Evolutionary conservation across 768 basidiomycete genomes (phyloP).

Genomic region (Suillus subaureus): DNA sequence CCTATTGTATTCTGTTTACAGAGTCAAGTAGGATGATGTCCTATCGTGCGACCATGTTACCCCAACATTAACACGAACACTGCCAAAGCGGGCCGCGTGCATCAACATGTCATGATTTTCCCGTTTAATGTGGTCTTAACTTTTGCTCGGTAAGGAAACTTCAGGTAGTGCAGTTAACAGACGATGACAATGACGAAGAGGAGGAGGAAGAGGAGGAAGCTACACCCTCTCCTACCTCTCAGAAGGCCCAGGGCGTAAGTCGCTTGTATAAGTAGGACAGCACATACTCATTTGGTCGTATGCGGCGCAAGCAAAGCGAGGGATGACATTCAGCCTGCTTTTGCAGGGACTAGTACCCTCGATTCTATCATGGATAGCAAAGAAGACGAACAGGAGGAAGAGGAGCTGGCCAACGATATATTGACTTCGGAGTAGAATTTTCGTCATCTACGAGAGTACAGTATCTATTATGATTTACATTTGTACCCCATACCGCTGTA

Average conservation of each 20-base stretch:
- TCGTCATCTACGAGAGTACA: not conserved
- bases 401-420: conserved; percentile 48
- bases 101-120: conserved; percentile 24
- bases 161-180: conserved; percentile 26
- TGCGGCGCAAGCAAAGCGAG: conserved; percentile 21
- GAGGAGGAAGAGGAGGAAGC: conserved; percentile 46
- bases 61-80: conserved; percentile 45
- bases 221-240: conserved; percentile 35
- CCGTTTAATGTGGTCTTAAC: not conserved
- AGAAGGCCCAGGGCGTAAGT: conserved; percentile 16
- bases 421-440: conserved; percentile 30
- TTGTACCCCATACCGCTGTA: not conserved
- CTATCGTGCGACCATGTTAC: conserved; percentile 29
- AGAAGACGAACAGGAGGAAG: conserved; percentile 46
- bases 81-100: conserved; percentile 65
- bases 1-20: too few species aligned
- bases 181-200: conserved; percentile 34
- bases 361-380: conserved; percentile 60
- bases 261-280: not conserved
- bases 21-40: conserved; percentile 47
- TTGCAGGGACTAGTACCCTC: conserved; percentile 22
- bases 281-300: not conserved
- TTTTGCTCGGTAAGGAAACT: conserved; percentile 38
- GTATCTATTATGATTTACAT: conserved; percentile 9
- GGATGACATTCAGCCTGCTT: conserved; percentile 16